phyloP scores from a whole-genome alignment of 306 rosid species.

The Ceratonia siliqua region DNA sequence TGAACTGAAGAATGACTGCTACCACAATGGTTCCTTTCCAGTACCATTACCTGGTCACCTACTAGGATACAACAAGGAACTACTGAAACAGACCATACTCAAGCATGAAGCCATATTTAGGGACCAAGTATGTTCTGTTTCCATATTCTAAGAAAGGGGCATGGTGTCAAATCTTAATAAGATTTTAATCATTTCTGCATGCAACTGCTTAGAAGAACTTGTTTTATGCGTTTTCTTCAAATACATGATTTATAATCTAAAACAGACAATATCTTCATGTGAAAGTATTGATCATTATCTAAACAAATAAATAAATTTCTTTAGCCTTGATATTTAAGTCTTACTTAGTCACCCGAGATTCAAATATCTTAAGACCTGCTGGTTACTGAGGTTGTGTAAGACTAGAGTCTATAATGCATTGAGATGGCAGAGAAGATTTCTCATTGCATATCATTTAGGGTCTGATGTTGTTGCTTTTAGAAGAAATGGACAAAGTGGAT shows the following conservation, averaged over 20 bases:
- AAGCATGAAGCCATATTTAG: slow-evolving; percentile 62
- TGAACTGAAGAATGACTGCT: slow-evolving; percentile 27
- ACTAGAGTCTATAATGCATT: neutral
- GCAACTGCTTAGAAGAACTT: neutral
- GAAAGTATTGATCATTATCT: neutral
- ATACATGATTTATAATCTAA: neutral
- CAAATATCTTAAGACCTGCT: neutral
- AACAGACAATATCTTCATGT: neutral
- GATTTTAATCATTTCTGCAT: slow-evolving; percentile 4
- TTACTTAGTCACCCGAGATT: neutral
- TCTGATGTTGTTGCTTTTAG: neutral
- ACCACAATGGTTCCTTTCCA: slow-evolving; percentile 34
- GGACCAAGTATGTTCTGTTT: slow-evolving; percentile 59
- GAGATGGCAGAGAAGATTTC: neutral
- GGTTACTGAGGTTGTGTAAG: neutral
- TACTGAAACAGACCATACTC: slow-evolving; percentile 64
- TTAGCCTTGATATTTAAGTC: slow-evolving; percentile 7
- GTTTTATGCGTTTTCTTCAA: neutral
- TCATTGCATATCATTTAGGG: slow-evolving; percentile 15
- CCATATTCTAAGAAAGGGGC: neutral
- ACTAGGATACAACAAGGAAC: slow-evolving; percentile 47
- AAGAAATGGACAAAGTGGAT: neutral
- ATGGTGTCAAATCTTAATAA: neutral
- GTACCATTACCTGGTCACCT: slow-evolving; percentile 32
- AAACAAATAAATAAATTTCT: neutral